These are phyloP conservation scores for Erodium trifolium DNA, from an alignment of 441 rosid species.

Conservation along the genomic window DNA sequence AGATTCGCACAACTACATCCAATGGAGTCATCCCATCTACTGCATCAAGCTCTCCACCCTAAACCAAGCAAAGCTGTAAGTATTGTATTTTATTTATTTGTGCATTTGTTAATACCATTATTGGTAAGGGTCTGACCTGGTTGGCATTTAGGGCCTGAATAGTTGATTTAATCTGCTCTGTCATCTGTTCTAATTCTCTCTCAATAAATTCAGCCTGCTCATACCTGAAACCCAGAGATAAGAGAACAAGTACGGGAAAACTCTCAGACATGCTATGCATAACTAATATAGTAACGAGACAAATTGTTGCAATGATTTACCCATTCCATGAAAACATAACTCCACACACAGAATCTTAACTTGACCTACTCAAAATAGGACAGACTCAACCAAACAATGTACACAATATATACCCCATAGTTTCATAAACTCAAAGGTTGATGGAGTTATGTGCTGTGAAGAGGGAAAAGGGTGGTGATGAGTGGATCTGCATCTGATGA, in stretches of 20 bases:
- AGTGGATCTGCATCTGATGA: too few relatives aligned
- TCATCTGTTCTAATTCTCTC: slow-evolving; percentile 90
- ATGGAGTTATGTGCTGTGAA: too few relatives aligned
- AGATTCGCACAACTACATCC: slow-evolving; percentile 76
- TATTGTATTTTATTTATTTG: slow-evolving; percentile 11
- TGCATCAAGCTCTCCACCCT: slow-evolving; percentile 86
- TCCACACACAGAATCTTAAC: too few relatives aligned
- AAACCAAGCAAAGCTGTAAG: slow-evolving; percentile 16
- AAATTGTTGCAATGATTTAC: neutral
- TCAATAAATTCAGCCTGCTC: slow-evolving; percentile 84
- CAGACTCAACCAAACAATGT: too few relatives aligned
- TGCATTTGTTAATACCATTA: neutral
- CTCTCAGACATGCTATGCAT: neutral
- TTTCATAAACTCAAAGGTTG: too few relatives aligned
- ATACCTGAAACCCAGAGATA: slow-evolving; percentile 44
- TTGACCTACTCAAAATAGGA: too few relatives aligned
- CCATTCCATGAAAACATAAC: too few relatives aligned
- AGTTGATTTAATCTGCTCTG: slow-evolving; percentile 71
- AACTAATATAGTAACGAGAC: neutral
- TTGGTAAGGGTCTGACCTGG: slow-evolving; percentile 39
- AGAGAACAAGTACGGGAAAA: slow-evolving; percentile 1
- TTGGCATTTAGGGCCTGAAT: slow-evolving; percentile 70
- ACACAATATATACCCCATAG: too few relatives aligned
- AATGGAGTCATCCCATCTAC: slow-evolving; percentile 78
- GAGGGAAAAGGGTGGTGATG: too few relatives aligned